Conservation (phyloP, 1,139 yeast genomes). For the Suhomyces kunorum region DNA sequence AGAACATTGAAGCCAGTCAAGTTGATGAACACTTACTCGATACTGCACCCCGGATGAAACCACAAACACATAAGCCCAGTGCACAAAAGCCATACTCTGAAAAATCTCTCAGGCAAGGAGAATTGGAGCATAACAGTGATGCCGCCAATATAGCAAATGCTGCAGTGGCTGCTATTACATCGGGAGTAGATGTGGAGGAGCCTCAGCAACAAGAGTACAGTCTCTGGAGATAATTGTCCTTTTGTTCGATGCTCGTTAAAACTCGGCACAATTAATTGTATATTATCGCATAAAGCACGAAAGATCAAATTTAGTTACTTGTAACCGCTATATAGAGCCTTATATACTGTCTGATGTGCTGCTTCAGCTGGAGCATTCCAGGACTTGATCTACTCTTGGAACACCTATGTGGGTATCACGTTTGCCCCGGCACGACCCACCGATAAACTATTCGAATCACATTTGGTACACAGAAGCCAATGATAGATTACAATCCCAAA, state of each 20-base stretch:
- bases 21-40: conserved; percentile 8
- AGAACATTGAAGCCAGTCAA: conserved; percentile 2
- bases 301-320: no score
- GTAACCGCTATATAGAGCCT: no score
- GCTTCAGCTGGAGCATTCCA: no score
- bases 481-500: conserved; percentile 32
- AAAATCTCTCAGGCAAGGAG: not conserved
- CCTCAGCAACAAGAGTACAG: conserved; percentile 39
- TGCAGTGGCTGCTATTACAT: conserved; percentile 39
- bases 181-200: conserved; percentile 30
- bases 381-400: no score
- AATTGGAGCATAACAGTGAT: conserved; percentile 19
- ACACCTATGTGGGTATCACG: not conserved
- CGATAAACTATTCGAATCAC: not conserved
- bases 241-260: no score
- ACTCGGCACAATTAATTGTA: no score
- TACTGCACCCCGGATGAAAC: conserved; percentile 3
- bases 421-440: conserved; percentile 2
- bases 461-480: conserved; percentile 12
- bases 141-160: conserved; percentile 38
- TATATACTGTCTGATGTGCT: no score
- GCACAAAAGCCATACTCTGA: conserved; percentile 4
- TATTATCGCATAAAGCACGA: no score
- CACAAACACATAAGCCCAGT: not conserved
- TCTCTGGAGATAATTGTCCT: conserved; percentile 32